Evolutionary conservation across 208 protist species (phyloP), one percentile per base, ranked within the genome.

Genomic region (Trypanosoma mega): DNA sequence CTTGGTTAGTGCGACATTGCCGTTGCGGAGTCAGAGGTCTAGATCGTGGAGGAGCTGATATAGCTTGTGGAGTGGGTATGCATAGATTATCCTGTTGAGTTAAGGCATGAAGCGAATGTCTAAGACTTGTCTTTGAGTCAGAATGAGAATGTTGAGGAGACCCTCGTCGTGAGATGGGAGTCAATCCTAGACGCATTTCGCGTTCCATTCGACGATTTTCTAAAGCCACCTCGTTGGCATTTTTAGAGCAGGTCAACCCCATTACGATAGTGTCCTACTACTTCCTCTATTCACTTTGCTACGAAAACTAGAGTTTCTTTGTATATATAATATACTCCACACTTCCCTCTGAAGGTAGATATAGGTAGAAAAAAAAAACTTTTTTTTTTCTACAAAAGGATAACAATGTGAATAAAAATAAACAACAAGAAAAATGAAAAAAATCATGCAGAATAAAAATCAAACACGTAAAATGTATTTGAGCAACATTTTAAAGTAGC

Each of bases 371-470:
- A n/a, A n/a, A n/a, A n/a, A n/a, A n/a, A n/a, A n/a, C n/a, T n/a
- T n/a, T n/a, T n/a, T n/a, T n/a, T n/a, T n/a, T 44, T 27, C 0
- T 27, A 44, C 16, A 41, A 16, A 56, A 30, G n/a, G 12, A 46
- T 4, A 43, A 58, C 26, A 26, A 51, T 68, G 20, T 48, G 69
- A 48, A 73, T 57, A 62, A 76, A 70, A 57, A 51, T 9, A 55
- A 56, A 56, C 5, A 54, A 80, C 21, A 76, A 46, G 16, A 69
- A 3, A 29, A 57, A 67, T 7, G 47, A 53, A 41, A 33, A 29
- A 63, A n/a, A 39, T 29, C 41, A 7, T 50, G 11, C 3, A 18
- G 4, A 53, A 50, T 45, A 50, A 23, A 21, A 41, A 51, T 23
- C 44, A 7, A 58, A 46, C 44, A 70, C 21, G 41, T 52, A 44